Percentiles rank a stretch among this genome's conserved stretches.
Conservation (phyloP, 768 basidiomycete species). For the Leccinellum rugosiceps region DNA sequence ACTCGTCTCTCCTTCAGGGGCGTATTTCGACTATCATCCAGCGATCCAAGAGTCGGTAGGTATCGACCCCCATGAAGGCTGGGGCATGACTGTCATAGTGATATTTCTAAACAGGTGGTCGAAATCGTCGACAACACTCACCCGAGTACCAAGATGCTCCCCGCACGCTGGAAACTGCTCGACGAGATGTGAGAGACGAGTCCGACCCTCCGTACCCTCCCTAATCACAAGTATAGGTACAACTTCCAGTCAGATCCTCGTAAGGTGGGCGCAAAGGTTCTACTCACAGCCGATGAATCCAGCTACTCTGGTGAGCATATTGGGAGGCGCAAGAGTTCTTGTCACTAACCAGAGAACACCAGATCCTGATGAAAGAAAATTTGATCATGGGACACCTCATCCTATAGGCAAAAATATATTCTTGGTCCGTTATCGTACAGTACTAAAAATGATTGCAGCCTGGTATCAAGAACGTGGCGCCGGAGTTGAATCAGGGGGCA, state of each 20-base stretch:
- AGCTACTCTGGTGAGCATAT: conserved; percentile 52
- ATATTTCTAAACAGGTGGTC: conserved; percentile 44
- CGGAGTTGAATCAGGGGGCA: conserved; percentile 48
- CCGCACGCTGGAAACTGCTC: conserved; percentile 47
- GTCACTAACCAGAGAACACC: not conserved
- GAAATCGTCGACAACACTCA: conserved; percentile 53
- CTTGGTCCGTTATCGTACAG: not conserved
- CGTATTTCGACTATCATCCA: conserved; percentile 73
- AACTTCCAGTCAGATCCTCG: conserved; percentile 74
- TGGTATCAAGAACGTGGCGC: conserved; percentile 82
- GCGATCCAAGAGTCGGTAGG: conserved; percentile 61
- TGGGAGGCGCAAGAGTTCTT: not conserved
- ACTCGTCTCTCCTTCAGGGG: conserved; percentile 36
- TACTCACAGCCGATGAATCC: conserved; percentile 64
- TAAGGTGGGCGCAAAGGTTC: conserved; percentile 53
- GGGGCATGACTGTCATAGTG: not conserved
- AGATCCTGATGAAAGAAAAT: conserved; percentile 38
- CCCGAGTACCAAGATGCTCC: conserved; percentile 58
- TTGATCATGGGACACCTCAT: conserved; percentile 70
- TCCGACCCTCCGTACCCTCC: conserved; percentile 3
- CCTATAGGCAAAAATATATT: conserved; percentile 55
- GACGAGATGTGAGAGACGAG: conserved; percentile 54
- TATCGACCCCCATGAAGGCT: not conserved
- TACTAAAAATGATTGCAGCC: conserved; percentile 41
- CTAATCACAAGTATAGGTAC: conserved; percentile 42